Percentiles rank a stretch among this genome's conserved stretches.
Conservation (phyloP, 768 basidiomycete genomes). For the Termitomyces sp. region DNA sequence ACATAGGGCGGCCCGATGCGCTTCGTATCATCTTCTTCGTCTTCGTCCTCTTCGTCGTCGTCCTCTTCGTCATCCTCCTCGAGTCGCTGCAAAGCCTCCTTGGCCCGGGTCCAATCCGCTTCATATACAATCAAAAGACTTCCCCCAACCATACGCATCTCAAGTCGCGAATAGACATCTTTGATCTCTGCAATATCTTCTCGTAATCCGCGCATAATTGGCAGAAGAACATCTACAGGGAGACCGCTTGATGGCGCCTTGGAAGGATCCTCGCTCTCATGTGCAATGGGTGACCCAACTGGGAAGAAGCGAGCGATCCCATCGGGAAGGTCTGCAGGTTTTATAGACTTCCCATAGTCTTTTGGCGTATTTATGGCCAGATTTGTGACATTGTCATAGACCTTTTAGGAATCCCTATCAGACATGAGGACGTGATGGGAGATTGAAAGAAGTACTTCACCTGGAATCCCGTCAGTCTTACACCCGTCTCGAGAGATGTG, state of each 20-base stretch:
- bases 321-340: conserved; percentile 60
- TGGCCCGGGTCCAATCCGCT: conserved; percentile 32
- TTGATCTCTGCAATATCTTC: conserved; percentile 48
- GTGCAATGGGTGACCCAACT: conserved; percentile 19
- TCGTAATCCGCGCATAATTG: conserved; percentile 52
- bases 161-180: conserved; percentile 40
- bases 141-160: conserved; percentile 78
- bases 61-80: conserved; percentile 12
- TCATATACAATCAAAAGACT: conserved; percentile 81
- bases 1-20: conserved; percentile 46
- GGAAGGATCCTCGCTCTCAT: neutral
- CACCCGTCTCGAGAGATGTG: conserved; percentile 71
- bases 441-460: conserved; percentile 34
- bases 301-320: conserved; percentile 83
- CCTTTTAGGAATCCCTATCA: conserved; percentile 35
- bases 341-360: conserved; percentile 74
- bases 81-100: conserved; percentile 7
- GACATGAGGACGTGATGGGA: neutral
- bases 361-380: conserved; percentile 64
- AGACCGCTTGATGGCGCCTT: conserved; percentile 39
- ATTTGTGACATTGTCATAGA: conserved; percentile 58
- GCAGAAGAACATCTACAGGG: conserved; percentile 45
- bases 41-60: conserved; percentile 9
- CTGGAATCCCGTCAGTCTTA: conserved; percentile 88
- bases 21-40: conserved; percentile 18